Evolutionary conservation across 2,329 filamentous ascomycete species (phyloP).

Genomic region (Verticillium nubilum): DNA sequence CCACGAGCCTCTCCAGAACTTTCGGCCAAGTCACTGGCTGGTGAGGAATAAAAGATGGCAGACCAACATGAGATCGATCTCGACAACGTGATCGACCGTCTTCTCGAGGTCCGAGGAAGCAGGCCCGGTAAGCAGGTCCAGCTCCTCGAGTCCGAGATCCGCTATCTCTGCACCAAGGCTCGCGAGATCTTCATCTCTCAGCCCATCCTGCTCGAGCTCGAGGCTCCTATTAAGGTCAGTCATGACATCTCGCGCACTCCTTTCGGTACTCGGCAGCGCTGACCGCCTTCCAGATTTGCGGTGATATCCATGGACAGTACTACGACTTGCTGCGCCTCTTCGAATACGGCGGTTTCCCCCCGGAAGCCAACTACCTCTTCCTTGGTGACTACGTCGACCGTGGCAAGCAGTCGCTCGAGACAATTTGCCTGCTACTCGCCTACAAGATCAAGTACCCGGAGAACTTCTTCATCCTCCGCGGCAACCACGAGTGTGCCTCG

Average conservation of each 20-base stretch:
- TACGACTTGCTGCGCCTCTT: slow-evolving; percentile 96
- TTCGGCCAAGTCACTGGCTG: slow-evolving; percentile 37
- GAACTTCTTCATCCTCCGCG: slow-evolving; percentile 98
- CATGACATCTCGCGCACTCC: slow-evolving; percentile 4
- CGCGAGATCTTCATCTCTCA: slow-evolving; percentile 99
- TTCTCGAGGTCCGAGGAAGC: slow-evolving; percentile 96
- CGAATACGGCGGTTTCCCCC: slow-evolving; percentile 96
- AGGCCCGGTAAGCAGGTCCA: slow-evolving; percentile 98
- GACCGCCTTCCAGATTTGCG: slow-evolving; percentile 70
- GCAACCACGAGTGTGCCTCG: slow-evolving; percentile 97
- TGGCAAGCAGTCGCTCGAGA: slow-evolving; percentile 98
- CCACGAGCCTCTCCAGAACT: slow-evolving; percentile 15
- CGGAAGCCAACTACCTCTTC: slow-evolving; percentile 99
- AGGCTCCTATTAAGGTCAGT: slow-evolving; percentile 96
- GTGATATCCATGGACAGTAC: slow-evolving; percentile 99
- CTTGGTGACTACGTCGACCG: slow-evolving; percentile 98
- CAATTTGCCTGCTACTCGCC: slow-evolving; percentile 90
- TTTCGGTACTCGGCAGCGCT: slow-evolving; percentile 8
- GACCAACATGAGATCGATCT: slow-evolving; percentile 86
- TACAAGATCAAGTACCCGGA: slow-evolving; percentile 99
- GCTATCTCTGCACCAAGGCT: slow-evolving; percentile 95
- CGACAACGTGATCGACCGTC: slow-evolving; percentile 98
- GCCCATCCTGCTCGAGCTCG: slow-evolving; percentile 93
- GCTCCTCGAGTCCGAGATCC: slow-evolving; percentile 91
- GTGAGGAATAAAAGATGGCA: slow-evolving; percentile 46